These are phyloP conservation scores for Fagus crenata DNA, from an alignment of 306 rosid species.

Conservation along the genomic window DNA sequence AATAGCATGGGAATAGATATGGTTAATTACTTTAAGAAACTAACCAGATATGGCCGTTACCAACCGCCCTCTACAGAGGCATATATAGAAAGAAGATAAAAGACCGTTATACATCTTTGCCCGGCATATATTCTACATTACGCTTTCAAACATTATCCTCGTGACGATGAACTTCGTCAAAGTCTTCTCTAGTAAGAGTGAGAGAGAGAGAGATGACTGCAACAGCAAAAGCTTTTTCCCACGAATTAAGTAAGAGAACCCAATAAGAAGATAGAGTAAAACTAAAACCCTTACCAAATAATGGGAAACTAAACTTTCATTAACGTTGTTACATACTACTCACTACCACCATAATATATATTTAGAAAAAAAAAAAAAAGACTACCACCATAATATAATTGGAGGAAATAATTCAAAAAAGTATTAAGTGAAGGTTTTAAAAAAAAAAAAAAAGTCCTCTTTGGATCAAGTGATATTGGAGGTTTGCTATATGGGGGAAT, in stretches of 20 bases:
- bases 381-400: no score
- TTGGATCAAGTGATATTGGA: no score
- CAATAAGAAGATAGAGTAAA: not conserved
- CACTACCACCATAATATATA: no score
- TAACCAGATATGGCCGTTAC: not conserved
- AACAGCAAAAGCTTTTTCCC: not conserved
- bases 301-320: not conserved
- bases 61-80: not conserved
- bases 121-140: not conserved
- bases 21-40: not conserved
- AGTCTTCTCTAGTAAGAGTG: not conserved
- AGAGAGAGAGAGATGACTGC: not conserved
- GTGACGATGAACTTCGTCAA: constrained; percentile 11
- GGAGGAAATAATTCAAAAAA: no score
- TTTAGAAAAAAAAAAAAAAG: no score
- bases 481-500: no score
- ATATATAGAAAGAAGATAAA: not conserved
- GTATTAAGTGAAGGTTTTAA: no score
- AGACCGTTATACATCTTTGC: not conserved
- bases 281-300: not conserved
- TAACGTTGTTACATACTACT: no score
- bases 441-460: no score
- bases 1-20: constrained; percentile 13
- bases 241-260: not conserved
- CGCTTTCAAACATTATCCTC: constrained; percentile 16